Evolutionary conservation across 331 rosid genomes (phyloP).

Genomic region (Cucumis variabilis): DNA sequence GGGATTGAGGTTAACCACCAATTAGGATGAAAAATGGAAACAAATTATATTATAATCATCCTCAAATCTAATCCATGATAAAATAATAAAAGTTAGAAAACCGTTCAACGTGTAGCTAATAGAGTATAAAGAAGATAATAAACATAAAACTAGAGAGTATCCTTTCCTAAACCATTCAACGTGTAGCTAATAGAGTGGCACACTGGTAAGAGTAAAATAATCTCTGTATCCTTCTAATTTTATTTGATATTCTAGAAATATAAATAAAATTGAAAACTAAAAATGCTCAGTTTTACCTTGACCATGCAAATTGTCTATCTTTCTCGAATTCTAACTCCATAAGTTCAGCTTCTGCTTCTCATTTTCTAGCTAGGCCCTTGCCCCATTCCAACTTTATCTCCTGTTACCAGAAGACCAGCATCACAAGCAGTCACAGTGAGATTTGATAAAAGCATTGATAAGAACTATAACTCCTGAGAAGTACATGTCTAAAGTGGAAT

Average conservation of each 20-base stretch:
- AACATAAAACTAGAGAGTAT: not conserved
- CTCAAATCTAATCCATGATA: too few relatives aligned
- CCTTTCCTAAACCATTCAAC: not conserved
- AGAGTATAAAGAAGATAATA: not conserved
- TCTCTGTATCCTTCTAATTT: not conserved
- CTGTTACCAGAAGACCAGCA: constrained; percentile 44
- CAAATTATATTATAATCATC: too few relatives aligned
- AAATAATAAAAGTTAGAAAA: too few relatives aligned
- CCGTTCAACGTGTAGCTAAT: too few relatives aligned
- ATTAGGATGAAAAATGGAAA: too few relatives aligned
- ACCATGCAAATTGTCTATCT: constrained; percentile 86
- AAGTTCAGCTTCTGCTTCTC: constrained; percentile 80
- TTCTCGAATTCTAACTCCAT: constrained; percentile 87
- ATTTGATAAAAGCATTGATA: constrained; percentile 18
- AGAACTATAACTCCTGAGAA: constrained; percentile 61
- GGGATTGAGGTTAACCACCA: too few relatives aligned
- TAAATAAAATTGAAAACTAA: not conserved
- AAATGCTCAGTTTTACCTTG: constrained; percentile 52
- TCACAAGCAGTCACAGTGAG: too few relatives aligned
- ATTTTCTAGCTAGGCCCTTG: constrained; percentile 93
- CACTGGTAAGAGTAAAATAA: not conserved
- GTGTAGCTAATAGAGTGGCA: not conserved
- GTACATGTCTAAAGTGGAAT: not conserved
- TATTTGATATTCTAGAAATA: not conserved
- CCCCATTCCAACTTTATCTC: constrained; percentile 95